phyloP scores from a whole-genome alignment of 208 protist genomes.

The Leishmania lainsoni region DNA sequence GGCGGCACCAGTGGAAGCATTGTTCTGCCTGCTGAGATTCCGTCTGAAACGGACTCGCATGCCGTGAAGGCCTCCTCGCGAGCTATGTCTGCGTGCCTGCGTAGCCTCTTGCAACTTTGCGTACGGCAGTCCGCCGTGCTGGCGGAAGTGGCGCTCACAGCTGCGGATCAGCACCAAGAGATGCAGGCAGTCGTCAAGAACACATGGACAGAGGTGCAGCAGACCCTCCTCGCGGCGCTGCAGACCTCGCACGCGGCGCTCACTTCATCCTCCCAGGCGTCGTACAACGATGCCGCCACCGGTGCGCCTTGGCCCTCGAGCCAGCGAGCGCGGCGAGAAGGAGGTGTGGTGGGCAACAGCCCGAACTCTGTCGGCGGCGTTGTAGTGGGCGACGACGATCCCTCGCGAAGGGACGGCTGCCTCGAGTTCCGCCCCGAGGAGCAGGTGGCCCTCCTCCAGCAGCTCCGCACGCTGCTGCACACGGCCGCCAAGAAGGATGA shows the following conservation, averaged over 20 bases:
- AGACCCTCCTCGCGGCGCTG: constrained; percentile 20
- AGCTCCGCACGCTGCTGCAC: constrained; percentile 53
- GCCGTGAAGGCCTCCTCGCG: background rate
- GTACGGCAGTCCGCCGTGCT: constrained; percentile 29
- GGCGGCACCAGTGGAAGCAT: background rate
- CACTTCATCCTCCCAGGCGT: background rate
- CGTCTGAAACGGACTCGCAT: background rate
- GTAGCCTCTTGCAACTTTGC: constrained; percentile 31
- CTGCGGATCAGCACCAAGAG: constrained; percentile 23
- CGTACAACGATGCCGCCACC: background rate
- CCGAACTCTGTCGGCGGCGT: no score
- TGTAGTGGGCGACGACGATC: background rate
- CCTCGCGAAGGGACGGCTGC: background rate
- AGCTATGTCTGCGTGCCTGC: constrained; percentile 25
- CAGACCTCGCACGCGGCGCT: constrained; percentile 24
- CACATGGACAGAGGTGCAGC: constrained; percentile 34
- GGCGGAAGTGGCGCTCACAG: constrained; percentile 25
- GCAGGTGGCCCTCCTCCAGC: constrained; percentile 33
- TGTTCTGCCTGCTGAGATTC: background rate
- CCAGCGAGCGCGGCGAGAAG: constrained; percentile 5
- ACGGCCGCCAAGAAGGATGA: constrained; percentile 59
- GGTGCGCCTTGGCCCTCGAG: background rate
- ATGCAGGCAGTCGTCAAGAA: constrained; percentile 31
- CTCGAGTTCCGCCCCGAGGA: constrained; percentile 22
- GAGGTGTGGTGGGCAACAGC: background rate